Percentiles rank a stretch among this genome's conserved stretches.
Conservation (phyloP, 108 stramenopile genomes). For the Hondaea fermentalgiana region DNA sequence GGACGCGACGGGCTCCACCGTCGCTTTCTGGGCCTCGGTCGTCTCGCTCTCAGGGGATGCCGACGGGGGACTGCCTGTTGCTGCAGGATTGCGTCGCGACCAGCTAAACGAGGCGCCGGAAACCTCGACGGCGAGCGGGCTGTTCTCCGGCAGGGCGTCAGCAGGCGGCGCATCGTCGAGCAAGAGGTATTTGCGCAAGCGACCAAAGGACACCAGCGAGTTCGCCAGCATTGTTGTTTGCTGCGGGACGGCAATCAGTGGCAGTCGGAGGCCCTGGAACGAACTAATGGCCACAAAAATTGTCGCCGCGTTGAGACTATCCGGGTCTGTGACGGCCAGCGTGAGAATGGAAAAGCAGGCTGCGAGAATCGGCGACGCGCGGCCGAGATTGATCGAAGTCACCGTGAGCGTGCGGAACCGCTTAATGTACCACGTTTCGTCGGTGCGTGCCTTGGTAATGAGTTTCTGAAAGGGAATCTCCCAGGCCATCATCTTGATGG, state of each 20-base stretch:
- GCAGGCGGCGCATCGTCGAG: slow-evolving; percentile 1
- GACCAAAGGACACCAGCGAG: slow-evolving; percentile 4
- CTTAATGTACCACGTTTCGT: background rate
- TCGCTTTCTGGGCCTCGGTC: too few relatives aligned
- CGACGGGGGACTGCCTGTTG: too few relatives aligned
- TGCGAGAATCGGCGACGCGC: background rate
- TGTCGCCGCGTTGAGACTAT: background rate
- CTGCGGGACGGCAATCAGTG: background rate
- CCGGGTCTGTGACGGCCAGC: background rate
- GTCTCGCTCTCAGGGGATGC: background rate
- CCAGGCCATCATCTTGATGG: slow-evolving; percentile 21
- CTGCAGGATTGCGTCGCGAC: background rate
- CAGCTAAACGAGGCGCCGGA: background rate
- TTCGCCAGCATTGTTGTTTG: background rate
- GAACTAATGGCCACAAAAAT: slow-evolving; percentile 7
- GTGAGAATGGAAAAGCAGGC: background rate
- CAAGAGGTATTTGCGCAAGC: background rate
- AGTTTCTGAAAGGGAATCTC: slow-evolving; percentile 3
- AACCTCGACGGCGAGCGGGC: background rate
- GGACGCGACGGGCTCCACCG: background rate
- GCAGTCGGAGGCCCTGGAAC: background rate
- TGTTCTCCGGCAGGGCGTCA: background rate
- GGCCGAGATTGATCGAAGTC: background rate
- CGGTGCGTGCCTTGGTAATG: background rate
- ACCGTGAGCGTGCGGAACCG: background rate